phyloP scores from a whole-genome alignment of 164 flowering plant genomes.

The Berberis vulgaris region DNA sequence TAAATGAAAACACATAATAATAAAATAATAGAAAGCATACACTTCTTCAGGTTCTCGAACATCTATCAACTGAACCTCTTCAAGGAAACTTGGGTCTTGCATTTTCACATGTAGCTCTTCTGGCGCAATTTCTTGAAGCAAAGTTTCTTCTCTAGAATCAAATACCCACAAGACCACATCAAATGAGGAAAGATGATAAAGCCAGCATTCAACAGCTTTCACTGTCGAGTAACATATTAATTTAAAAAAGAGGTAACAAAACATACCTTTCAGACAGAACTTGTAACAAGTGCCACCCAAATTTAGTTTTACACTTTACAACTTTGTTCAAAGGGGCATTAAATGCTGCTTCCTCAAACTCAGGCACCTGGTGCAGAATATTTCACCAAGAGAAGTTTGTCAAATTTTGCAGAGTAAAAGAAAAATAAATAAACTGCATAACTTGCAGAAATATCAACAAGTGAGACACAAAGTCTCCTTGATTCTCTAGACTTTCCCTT shows the following conservation, averaged over 20 bases:
- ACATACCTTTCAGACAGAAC: constrained; percentile 82
- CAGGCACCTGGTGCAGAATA: constrained; percentile 55
- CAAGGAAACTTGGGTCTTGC: constrained; percentile 70
- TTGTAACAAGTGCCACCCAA: constrained; percentile 94
- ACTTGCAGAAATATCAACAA: too few relatives aligned
- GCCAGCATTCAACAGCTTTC: not conserved
- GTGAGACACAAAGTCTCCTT: too few relatives aligned
- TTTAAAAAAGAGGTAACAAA: not conserved
- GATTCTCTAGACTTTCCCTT: too few relatives aligned
- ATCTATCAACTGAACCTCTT: constrained; percentile 83
- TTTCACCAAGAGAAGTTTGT: not conserved
- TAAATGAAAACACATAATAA: too few relatives aligned
- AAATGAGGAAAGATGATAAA: not conserved
- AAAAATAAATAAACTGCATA: too few relatives aligned
- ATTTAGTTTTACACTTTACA: constrained; percentile 68
- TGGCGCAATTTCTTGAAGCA: constrained; percentile 59
- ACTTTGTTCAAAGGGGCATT: constrained; percentile 63
- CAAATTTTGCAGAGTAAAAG: too few relatives aligned
- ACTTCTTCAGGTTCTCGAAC: constrained; percentile 96
- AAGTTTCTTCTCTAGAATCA: constrained; percentile 50
- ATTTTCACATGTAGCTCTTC: constrained; percentile 65
- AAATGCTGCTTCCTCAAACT: constrained; percentile 95
- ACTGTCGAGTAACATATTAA: not conserved
- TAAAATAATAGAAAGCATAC: constrained; percentile 30
- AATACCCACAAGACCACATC: constrained; percentile 1